Percentiles rank a stretch among this genome's conserved stretches.
Evolutionary conservation across 2,329 filamentous ascomycete genomes (phyloP).

Genomic region (Scedosporium dehoogii): DNA sequence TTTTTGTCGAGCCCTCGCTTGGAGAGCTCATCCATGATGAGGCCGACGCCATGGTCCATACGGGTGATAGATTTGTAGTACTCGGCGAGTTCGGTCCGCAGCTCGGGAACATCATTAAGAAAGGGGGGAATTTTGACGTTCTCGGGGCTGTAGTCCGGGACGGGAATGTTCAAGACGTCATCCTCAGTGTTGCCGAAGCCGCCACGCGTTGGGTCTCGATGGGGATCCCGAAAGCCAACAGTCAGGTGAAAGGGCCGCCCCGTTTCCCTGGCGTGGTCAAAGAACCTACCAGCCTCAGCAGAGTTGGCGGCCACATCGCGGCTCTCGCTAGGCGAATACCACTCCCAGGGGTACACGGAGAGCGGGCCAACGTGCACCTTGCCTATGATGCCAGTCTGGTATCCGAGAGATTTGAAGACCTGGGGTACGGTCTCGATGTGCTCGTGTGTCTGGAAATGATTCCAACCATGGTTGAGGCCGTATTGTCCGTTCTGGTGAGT

Average conservation of each 20-base stretch:
- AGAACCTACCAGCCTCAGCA: constrained; percentile 25
- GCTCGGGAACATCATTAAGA: constrained; percentile 27
- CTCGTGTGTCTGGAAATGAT: constrained; percentile 34
- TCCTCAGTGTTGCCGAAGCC: constrained; percentile 32
- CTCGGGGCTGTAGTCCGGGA: constrained; percentile 16
- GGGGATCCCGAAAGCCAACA: constrained; percentile 35
- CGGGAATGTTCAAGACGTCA: constrained; percentile 14
- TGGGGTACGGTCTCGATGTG: constrained; percentile 29
- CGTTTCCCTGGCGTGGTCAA: constrained; percentile 20
- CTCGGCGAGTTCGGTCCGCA: constrained; percentile 29
- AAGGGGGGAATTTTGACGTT: constrained; percentile 29
- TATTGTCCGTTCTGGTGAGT: constrained; percentile 39
- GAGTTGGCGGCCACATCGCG: constrained; percentile 32
- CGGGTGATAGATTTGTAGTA: constrained; percentile 32
- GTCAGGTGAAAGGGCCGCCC: constrained; percentile 32
- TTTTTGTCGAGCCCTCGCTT: constrained; percentile 19
- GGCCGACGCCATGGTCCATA: constrained; percentile 29
- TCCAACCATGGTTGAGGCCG: constrained; percentile 25
- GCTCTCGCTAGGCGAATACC: constrained; percentile 26
- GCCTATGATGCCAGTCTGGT: constrained; percentile 35
- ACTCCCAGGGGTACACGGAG: constrained; percentile 30
- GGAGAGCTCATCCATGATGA: constrained; percentile 26
- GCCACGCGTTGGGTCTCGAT: constrained; percentile 28
- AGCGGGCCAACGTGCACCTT: constrained; percentile 37
- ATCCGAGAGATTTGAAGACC: constrained; percentile 28